phyloP scores from a whole-genome alignment of 306 rosid genomes.

The Ammopiptanthus mongolicus region DNA sequence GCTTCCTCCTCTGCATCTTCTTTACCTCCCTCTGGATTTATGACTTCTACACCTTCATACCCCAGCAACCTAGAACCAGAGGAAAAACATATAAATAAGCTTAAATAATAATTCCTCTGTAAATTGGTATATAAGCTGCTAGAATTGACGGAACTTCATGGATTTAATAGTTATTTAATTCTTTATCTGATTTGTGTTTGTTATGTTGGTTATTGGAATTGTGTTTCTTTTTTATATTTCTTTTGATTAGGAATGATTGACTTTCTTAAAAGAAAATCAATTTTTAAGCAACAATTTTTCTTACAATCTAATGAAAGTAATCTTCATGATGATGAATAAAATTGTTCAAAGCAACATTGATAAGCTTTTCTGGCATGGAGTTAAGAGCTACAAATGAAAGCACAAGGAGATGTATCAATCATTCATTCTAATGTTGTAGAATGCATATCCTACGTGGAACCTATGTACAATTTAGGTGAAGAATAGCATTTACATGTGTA shows the following conservation, averaged over 20 bases:
- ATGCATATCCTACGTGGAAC: not conserved
- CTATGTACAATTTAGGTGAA: not conserved
- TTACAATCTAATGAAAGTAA: not conserved
- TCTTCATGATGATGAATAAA: not conserved
- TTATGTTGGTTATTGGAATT: not conserved
- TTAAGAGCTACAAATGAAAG: not conserved
- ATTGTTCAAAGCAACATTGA: not conserved
- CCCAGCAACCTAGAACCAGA: constrained; percentile 58
- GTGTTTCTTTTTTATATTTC: not conserved
- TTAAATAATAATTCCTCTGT: not conserved
- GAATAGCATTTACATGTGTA: not conserved
- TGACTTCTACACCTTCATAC: constrained; percentile 86
- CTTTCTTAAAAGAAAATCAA: not conserved
- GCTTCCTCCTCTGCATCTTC: constrained; percentile 92
- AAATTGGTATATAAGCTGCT: not conserved
- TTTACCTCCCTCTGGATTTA: constrained; percentile 93
- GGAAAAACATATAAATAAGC: constrained; percentile 9
- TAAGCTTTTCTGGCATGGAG: not conserved
- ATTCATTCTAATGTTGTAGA: not conserved
- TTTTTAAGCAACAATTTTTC: not conserved
- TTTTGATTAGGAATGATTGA: not conserved
- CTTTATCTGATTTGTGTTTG: not conserved
- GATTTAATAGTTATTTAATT: not conserved
- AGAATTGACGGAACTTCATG: not conserved
- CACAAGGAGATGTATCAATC: not conserved